Conservation (phyloP, 177 flowering plant species). For the Vitis hybrid region DNA sequence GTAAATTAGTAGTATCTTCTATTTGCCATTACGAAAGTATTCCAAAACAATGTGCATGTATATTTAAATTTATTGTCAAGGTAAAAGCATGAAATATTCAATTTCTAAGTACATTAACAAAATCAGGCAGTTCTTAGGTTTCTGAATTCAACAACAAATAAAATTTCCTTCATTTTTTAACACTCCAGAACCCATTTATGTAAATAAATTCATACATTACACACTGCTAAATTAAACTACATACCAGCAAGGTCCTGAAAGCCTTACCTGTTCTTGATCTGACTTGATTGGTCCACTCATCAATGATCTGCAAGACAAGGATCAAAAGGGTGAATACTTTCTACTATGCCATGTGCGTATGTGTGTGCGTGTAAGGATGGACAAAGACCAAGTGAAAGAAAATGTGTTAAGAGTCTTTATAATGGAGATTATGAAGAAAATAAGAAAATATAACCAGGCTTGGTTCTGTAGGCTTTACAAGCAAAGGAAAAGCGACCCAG, state of each 20-base stretch:
- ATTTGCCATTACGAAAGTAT: too few species aligned
- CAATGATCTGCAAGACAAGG: slow-evolving; percentile 55
- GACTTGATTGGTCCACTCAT: slow-evolving; percentile 82
- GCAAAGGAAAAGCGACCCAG: slow-evolving; percentile 5
- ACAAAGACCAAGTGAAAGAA: neutral
- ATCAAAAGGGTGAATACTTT: neutral
- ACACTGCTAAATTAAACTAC: too few species aligned
- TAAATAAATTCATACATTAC: too few species aligned
- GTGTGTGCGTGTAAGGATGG: neutral
- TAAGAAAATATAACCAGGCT: slow-evolving; percentile 25
- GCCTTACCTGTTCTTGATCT: slow-evolving; percentile 64
- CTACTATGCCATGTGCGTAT: neutral
- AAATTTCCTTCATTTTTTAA: neutral
- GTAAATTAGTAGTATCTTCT: too few species aligned
- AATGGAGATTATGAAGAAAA: too few species aligned
- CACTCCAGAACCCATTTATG: neutral
- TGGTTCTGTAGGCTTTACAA: slow-evolving; percentile 1
- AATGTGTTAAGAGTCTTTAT: too few species aligned
- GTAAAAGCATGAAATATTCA: too few species aligned
- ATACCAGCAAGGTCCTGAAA: neutral
- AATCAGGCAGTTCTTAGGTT: too few species aligned
- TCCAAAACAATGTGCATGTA: too few species aligned
- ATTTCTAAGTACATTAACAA: too few species aligned
- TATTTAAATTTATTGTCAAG: too few species aligned
- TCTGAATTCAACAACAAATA: neutral